Conservation (phyloP, 306 rosid species). For the Sindora glabra region DNA sequence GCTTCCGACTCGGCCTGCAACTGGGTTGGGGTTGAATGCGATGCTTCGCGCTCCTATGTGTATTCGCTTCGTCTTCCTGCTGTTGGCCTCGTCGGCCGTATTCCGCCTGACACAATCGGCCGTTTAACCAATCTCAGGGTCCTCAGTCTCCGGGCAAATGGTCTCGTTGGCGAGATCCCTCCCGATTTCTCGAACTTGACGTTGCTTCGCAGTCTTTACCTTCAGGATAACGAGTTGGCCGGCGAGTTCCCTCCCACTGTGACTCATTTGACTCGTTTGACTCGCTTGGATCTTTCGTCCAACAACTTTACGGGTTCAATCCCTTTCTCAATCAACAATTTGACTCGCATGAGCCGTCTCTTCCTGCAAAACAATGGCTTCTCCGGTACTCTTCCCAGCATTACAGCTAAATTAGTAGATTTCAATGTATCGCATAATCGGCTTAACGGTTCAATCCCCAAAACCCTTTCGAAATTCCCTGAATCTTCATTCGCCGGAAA, state of each 20-base stretch:
- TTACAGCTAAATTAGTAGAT: neutral
- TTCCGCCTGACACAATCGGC: slow-evolving; percentile 65
- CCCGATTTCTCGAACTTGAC: slow-evolving; percentile 68
- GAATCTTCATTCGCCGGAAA: slow-evolving; percentile 64
- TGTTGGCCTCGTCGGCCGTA: slow-evolving; percentile 63
- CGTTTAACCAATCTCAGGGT: slow-evolving; percentile 54
- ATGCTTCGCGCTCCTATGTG: slow-evolving; percentile 37
- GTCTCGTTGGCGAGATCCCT: slow-evolving; percentile 63
- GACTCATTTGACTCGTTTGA: slow-evolving; percentile 45
- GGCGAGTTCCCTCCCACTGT: slow-evolving; percentile 52
- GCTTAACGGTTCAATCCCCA: slow-evolving; percentile 85
- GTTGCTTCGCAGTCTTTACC: slow-evolving; percentile 56
- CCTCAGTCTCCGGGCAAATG: slow-evolving; percentile 79
- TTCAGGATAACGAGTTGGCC: slow-evolving; percentile 49
- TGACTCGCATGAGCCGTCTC: slow-evolving; percentile 61
- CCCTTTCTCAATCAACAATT: slow-evolving; percentile 64
- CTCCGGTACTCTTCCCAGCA: slow-evolving; percentile 59
- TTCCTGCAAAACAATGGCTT: slow-evolving; percentile 53
- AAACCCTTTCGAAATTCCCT: slow-evolving; percentile 31
- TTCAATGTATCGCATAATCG: slow-evolving; percentile 65
- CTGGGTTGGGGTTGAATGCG: slow-evolving; percentile 80
- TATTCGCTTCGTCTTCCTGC: slow-evolving; percentile 65
- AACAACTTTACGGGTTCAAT: slow-evolving; percentile 69
- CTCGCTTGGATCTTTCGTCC: slow-evolving; percentile 68
- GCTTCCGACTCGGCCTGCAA: slow-evolving; percentile 62